Evolutionary conservation across 2,329 filamentous ascomycete genomes (phyloP), one percentile per base, ranked within the genome.

Genomic region (Calonectria leucothoes): DNA sequence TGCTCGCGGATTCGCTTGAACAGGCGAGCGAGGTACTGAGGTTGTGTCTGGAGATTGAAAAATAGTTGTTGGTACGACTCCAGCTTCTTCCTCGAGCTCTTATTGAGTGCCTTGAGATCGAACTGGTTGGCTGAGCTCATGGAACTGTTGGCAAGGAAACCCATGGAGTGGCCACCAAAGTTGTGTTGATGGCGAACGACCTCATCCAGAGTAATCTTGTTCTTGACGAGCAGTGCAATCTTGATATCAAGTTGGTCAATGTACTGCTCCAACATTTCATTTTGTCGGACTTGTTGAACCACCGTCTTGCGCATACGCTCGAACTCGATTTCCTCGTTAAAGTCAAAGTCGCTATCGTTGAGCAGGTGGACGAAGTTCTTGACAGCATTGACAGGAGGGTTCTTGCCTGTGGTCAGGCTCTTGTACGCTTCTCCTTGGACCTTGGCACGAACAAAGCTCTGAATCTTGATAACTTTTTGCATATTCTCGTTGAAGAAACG

Each of bases 181-280:
- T 98, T 97, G 87, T 94, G 96, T 82, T 99, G 97, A 82, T 98
- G 97, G 80, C 95, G 95, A 69, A 99, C 94, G 33, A 99, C 97
- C 85, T 99, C 97, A 82, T 99, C 97, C 5, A 99, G 89, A 0
- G 97, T 98, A 81, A 99, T 99, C 85, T 99, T 99, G 90, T 99
- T 99, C 89, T 98, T 98, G 80, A 99, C 97, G 23, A 99, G 89
- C 4, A 99, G 90, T 1, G 97, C 97, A 83, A 99, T 99, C 87
- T 99, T 99, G 88, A 99, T 98, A 82, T 99, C 97, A 42, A 99
- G 91, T 83, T 99, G 97, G 80, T 98, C 96, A 78, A 99, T 98
- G 82, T 99, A 99, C 83, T 98, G 95, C 85, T 99, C 97, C 48
- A 97, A 92, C 88, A 98, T 93, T 85, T 99, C 97, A 81, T 99